Evolutionary conservation across 306 rosid genomes (phyloP).

Genomic region (Geum urbanum): DNA sequence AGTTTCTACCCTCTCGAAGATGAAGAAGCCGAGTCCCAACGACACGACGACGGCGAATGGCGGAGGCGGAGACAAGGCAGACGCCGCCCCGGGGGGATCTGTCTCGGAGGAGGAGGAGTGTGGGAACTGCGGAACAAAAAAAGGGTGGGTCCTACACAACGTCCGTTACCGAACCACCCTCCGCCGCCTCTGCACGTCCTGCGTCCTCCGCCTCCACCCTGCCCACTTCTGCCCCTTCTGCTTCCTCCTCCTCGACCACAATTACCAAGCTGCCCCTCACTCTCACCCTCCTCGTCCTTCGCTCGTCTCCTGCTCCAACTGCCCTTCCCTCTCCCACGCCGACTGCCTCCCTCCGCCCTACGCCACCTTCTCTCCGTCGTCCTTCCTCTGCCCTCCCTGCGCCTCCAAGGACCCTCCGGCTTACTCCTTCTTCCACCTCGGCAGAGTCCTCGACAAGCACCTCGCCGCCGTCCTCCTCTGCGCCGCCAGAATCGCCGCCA

Average conservation of each 20-base stretch:
- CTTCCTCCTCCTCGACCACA: constrained; percentile 51
- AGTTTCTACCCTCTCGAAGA: neutral
- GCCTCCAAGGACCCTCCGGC: constrained; percentile 27
- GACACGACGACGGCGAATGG: neutral
- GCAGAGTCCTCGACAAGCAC: constrained; percentile 32
- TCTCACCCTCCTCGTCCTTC: neutral
- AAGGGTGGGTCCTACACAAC: constrained; percentile 49
- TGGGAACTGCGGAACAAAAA: constrained; percentile 43
- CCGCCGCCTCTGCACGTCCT: constrained; percentile 74
- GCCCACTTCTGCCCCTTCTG: constrained; percentile 64
- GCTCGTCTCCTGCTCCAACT: constrained; percentile 46
- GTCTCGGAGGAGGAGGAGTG: constrained; percentile 30
- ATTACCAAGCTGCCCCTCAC: constrained; percentile 20
- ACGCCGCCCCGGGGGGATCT: too few species aligned
- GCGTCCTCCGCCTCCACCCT: constrained; percentile 76
- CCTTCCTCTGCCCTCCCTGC: constrained; percentile 60
- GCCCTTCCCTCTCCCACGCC: constrained; percentile 70
- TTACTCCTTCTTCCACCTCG: constrained; percentile 52
- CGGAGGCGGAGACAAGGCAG: too few species aligned
- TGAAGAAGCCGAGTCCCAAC: neutral
- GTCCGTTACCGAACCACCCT: constrained; percentile 40
- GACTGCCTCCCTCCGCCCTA: constrained; percentile 48
- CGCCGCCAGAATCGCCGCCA: constrained; percentile 54
- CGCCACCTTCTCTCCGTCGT: constrained; percentile 24
- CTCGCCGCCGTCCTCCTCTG: constrained; percentile 46